A percentile compares a stretch with the other conserved stretches of the same genome.
phyloP scores from a whole-genome alignment of 371 early-diverging fungal genomes.

The Mortierella polycephala region DNA sequence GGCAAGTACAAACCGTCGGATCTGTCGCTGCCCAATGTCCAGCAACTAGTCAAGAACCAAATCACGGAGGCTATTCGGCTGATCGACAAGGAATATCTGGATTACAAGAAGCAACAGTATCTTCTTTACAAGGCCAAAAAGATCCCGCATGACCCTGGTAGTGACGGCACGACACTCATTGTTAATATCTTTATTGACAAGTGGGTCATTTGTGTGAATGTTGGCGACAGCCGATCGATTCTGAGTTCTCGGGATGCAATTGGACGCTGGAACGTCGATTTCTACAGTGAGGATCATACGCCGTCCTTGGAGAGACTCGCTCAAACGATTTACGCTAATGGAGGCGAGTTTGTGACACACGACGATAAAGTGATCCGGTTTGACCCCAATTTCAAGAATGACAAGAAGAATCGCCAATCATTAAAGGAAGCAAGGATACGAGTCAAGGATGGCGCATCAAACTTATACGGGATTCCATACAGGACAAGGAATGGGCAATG shows the following conservation, averaged over 20 bases:
- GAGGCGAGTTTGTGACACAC: conserved; percentile 74
- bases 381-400: conserved; percentile 57
- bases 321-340: conserved; percentile 70
- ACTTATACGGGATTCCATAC: conserved; percentile 50
- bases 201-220: conserved; percentile 84
- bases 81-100: conserved; percentile 67
- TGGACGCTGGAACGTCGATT: conserved; percentile 65
- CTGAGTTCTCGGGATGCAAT: conserved; percentile 60
- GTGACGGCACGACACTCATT: conserved; percentile 87
- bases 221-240: conserved; percentile 87
- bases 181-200: conserved; percentile 76
- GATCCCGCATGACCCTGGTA: conserved; percentile 60
- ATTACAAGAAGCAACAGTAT: conserved; percentile 61
- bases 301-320: conserved; percentile 73
- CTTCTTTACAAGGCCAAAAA: conserved; percentile 52
- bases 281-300: conserved; percentile 73
- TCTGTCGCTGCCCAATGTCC: conserved; percentile 54
- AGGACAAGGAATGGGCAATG: conserved; percentile 58
- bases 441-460: conserved; percentile 56
- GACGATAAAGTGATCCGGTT: conserved; percentile 73
- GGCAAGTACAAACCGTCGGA: conserved; percentile 57
- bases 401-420: conserved; percentile 63
- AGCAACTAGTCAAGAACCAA: conserved; percentile 58
- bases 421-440: conserved; percentile 71
- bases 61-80: conserved; percentile 63